Base-by-base conservation (phyloP, 1,284 basidiomycete species). In the Neolentinus lepideus region DNA sequence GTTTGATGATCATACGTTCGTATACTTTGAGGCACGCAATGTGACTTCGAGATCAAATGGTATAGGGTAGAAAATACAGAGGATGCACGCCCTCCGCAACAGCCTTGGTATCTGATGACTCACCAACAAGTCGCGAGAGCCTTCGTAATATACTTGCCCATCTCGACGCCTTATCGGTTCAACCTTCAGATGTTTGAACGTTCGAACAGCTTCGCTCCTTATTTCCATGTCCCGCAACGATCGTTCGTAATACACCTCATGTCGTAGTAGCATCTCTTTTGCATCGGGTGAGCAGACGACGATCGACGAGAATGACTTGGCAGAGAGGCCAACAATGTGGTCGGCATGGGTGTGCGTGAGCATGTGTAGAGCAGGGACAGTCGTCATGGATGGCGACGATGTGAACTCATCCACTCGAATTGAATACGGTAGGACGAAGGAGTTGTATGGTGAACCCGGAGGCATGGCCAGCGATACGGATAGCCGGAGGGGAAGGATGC, bases 301-400 rank as follows among this genome's bases (percentile, higher is more conserved):
- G 2, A 71, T 76, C 27, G 79, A 76, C 1, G 78, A 80, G 61
- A 92, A 91, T 0, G 83, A 85, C 59, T 83, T 82, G 19, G 85
- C 77, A 19, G 82, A 77, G 11, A 92, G 74, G 2, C 90, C 90
- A 46, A 69, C 71, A 55, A 88, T 75, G 65, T 94, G 92, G 68
- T 94, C 92, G 0, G 91, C 78, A 69, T 95, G 92, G 0, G 90
- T 88, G 65, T 94, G 92, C 0, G 87, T 84, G 54, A 95, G 78
- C 8, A 94, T 79, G 67, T 89, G 83, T 4, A 93, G 74, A 3
- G 77, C 76, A 0, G 88, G 84, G 9, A 73, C 33, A 6, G 33
- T 31, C 27, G 22, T 6, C 11, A 50, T 50, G 16, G 47, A 26
- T 64, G 25, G 73, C 72, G 50, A 71, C 68, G 56, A 60, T 48